Evolutionary conservation across 2,329 filamentous ascomycete species (phyloP).

Genomic region (Neopestalotiopsis clavispora): DNA sequence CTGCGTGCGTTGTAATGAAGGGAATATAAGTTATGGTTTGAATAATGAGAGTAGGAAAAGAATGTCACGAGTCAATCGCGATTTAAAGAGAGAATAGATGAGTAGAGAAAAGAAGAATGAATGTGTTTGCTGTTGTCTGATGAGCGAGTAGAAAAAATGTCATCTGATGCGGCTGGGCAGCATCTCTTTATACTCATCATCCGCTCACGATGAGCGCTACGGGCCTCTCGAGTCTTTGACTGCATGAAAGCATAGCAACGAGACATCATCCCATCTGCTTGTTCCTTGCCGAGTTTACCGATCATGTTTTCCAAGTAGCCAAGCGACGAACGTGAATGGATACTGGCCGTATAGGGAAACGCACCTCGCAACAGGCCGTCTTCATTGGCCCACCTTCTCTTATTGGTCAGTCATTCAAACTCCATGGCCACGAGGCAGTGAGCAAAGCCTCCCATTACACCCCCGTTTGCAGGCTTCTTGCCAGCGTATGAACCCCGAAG

Average conservation of each 20-base stretch:
- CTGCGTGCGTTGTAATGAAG: background rate
- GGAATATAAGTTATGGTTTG: background rate
- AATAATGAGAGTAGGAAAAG: background rate
- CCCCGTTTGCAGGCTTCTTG: background rate
- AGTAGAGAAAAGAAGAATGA: background rate
- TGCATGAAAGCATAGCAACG: background rate
- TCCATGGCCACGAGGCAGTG: too few species aligned
- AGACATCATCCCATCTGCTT: background rate
- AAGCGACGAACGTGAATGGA: background rate
- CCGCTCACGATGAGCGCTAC: background rate
- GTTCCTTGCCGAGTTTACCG: background rate
- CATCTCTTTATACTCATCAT: background rate
- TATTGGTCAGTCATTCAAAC: too few species aligned
- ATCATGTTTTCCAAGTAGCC: background rate
- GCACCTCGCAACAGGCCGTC: background rate
- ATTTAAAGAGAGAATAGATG: background rate
- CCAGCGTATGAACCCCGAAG: background rate
- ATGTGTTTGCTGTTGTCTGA: constrained; percentile 1
- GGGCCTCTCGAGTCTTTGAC: background rate
- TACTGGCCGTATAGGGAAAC: background rate
- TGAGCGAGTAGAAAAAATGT: background rate
- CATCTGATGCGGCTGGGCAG: background rate
- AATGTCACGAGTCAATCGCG: constrained; percentile 14
- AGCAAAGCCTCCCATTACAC: too few species aligned
- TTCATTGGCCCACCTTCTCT: background rate